These are phyloP conservation scores for Litchi chinensis DNA, from an alignment of 345 rosid genomes.

Conservation along the genomic window DNA sequence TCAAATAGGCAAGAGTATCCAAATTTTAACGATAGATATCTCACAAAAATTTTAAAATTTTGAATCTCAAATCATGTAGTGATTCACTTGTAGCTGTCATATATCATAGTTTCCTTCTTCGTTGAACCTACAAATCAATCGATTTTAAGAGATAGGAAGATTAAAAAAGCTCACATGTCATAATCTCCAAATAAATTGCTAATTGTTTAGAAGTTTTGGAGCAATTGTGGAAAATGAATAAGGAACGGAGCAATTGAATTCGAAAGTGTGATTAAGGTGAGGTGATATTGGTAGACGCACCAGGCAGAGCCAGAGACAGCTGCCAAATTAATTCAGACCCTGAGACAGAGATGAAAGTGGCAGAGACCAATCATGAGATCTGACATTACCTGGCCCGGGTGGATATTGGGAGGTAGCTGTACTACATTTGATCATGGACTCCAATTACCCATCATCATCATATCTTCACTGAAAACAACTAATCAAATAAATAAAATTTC, in stretches of 20 bases:
- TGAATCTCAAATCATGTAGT: too few relatives aligned
- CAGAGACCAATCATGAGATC: constrained; percentile 31
- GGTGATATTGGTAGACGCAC: constrained; percentile 10
- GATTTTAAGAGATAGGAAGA: too few relatives aligned
- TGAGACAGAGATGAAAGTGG: not conserved
- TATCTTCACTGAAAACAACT: not conserved
- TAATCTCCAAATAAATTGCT: too few relatives aligned
- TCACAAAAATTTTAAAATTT: too few relatives aligned
- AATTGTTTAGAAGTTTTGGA: too few relatives aligned
- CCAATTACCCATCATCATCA: not conserved
- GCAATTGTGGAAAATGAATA: too few relatives aligned
- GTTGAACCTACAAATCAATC: too few relatives aligned
- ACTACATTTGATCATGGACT: not conserved
- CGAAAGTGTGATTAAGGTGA: not conserved
- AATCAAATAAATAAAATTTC: not conserved
- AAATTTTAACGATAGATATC: too few relatives aligned
- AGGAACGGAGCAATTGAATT: not conserved
- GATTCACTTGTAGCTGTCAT: too few relatives aligned
- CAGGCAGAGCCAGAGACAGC: constrained; percentile 11
- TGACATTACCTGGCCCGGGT: constrained; percentile 18
- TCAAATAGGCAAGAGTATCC: too few relatives aligned
- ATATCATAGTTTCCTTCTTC: too few relatives aligned
- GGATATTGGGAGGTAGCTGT: constrained; percentile 37
- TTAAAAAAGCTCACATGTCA: too few relatives aligned
- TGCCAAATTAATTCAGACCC: constrained; percentile 13